phyloP scores from a whole-genome alignment of 768 basidiomycete genomes.

The Tylopilus sp. region DNA sequence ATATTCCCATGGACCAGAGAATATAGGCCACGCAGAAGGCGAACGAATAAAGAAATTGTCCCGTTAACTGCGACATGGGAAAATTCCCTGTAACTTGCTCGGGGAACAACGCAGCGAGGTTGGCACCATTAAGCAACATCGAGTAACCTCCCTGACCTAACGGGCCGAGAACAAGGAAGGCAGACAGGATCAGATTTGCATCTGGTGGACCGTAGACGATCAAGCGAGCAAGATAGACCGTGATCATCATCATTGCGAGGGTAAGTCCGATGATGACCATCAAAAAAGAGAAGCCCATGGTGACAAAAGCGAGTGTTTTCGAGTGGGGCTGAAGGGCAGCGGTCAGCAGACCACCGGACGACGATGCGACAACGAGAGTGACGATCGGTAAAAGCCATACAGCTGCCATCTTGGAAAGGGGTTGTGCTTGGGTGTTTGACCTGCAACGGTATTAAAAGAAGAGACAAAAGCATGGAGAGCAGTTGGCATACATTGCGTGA shows the following conservation, averaged over 20 bases:
- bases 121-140: slow-evolving; percentile 38
- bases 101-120: slow-evolving; percentile 35
- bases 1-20: slow-evolving; percentile 54
- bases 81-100: slow-evolving; percentile 29
- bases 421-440: slow-evolving; percentile 43
- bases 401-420: slow-evolving; percentile 38
- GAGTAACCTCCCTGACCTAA: slow-evolving; percentile 52
- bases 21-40: slow-evolving; percentile 46
- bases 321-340: slow-evolving; percentile 36
- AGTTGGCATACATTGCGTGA: slow-evolving; percentile 39
- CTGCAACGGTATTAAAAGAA: slow-evolving; percentile 27
- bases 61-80: slow-evolving; percentile 33
- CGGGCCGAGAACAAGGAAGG: slow-evolving; percentile 51
- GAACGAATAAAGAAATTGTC: slow-evolving; percentile 41
- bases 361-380: slow-evolving; percentile 50
- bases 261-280: slow-evolving; percentile 46
- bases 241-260: slow-evolving; percentile 48
- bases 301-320: slow-evolving; percentile 38
- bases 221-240: slow-evolving; percentile 44
- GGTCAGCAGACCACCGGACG: slow-evolving; percentile 46
- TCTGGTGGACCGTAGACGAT: slow-evolving; percentile 41
- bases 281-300: slow-evolving; percentile 41
- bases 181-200: slow-evolving; percentile 37
- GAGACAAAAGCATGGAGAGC: background rate
- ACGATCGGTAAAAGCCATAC: slow-evolving; percentile 53